phyloP scores from a whole-genome alignment of 306 rosid species.

The Prunus salicina region DNA sequence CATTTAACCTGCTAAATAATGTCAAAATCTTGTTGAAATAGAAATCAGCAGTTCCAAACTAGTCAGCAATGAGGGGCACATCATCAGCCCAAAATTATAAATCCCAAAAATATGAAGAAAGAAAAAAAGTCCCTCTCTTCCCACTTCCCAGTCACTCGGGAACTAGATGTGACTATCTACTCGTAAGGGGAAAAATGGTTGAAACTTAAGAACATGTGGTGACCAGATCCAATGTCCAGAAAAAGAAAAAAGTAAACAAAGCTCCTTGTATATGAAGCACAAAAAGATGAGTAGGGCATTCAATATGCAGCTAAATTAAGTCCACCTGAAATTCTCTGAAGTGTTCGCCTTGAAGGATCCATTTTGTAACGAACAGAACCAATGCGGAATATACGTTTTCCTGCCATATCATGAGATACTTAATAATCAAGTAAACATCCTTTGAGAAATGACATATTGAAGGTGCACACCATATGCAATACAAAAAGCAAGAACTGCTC shows the following conservation, averaged over 20 bases:
- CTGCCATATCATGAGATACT: conserved; percentile 45
- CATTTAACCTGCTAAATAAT: neutral
- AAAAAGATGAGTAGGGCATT: neutral
- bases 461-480: neutral
- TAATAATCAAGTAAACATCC: conserved; percentile 21
- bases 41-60: neutral
- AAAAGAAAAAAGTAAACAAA: neutral
- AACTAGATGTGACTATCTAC: neutral
- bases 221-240: neutral
- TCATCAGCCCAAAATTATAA: neutral
- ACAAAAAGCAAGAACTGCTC: neutral
- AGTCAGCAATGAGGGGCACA: neutral
- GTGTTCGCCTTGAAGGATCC: conserved; percentile 86
- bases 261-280: neutral
- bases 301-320: conserved; percentile 1
- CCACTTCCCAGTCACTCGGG: neutral
- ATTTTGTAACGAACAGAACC: conserved; percentile 69
- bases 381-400: conserved; percentile 75
- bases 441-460: neutral
- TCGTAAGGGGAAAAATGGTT: neutral
- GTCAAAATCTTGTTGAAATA: neutral
- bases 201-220: neutral
- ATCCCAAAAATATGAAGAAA: neutral
- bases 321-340: conserved; percentile 79
- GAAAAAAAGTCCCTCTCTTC: too few relatives aligned